Conservation (phyloP, 352 stramenopile species). For the Globisporangium viniferum region DNA sequence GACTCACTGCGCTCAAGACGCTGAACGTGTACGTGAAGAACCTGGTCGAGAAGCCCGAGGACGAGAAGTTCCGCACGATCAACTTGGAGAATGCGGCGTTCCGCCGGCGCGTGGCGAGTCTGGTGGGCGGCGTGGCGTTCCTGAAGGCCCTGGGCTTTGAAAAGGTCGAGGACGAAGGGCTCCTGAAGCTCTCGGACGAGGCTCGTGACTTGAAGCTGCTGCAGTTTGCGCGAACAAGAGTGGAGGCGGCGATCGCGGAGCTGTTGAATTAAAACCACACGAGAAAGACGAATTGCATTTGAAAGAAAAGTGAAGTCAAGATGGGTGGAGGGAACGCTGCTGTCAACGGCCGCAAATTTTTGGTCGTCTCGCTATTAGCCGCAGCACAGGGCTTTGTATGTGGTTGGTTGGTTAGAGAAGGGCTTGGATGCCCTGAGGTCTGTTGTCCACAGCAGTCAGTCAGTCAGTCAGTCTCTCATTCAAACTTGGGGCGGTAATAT, state of each 20-base stretch:
- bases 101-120: conserved; percentile 82
- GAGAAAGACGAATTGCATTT: neutral
- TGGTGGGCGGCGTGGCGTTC: conserved; percentile 82
- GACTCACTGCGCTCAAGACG: conserved; percentile 78
- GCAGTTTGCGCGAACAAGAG: conserved; percentile 48
- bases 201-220: conserved; percentile 61
- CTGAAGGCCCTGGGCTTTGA: conserved; percentile 88
- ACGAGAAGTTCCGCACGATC: conserved; percentile 90
- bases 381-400: neutral
- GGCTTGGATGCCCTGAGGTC: neutral
- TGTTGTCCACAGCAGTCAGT: neutral
- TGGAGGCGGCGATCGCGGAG: conserved; percentile 62
- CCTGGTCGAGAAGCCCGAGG: conserved; percentile 80
- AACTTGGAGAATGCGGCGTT: conserved; percentile 90
- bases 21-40: conserved; percentile 88
- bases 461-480: neutral
- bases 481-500: conserved; percentile 4
- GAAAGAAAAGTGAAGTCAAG: neutral
- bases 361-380: neutral
- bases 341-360: neutral
- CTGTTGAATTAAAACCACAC: conserved; percentile 26
- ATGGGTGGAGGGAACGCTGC: neutral
- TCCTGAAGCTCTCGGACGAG: conserved; percentile 61
- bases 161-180: conserved; percentile 72
- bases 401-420: neutral